These are phyloP conservation scores for Nemania sp. DNA, from an alignment of 2,329 filamentous ascomycete species.

Conservation along the genomic window DNA sequence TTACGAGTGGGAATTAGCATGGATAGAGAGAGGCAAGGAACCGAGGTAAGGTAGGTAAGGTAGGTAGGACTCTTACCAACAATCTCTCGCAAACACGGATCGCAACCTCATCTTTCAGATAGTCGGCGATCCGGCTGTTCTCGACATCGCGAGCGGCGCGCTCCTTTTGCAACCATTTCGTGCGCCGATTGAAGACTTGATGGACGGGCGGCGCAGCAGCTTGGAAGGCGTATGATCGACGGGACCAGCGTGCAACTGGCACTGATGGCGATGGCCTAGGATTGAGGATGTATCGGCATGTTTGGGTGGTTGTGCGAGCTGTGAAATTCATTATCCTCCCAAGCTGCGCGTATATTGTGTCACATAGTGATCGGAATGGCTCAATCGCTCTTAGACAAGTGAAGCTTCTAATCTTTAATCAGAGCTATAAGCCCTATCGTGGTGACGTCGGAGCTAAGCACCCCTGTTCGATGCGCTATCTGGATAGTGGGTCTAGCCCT, in stretches of 20 bases:
- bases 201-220: conserved; percentile 80
- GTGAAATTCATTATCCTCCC: conserved; percentile 51
- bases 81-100: conserved; percentile 85
- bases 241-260: conserved; percentile 36
- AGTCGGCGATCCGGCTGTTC: conserved; percentile 84
- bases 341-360: conserved; percentile 38
- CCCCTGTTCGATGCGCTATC: conserved; percentile 20
- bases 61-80: conserved; percentile 57
- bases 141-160: conserved; percentile 79
- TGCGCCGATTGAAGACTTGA: conserved; percentile 89
- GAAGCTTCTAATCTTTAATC: conserved; percentile 26
- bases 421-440: background rate
- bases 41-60: conserved; percentile 49
- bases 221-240: conserved; percentile 80
- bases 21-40: background rate
- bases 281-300: conserved; percentile 35
- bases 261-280: conserved; percentile 26
- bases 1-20: conserved; percentile 17
- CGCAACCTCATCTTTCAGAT: conserved; percentile 93
- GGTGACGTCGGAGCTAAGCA: conserved; percentile 33
- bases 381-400: conserved; percentile 4
- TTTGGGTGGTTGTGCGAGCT: conserved; percentile 40
- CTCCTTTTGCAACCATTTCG: conserved; percentile 93
- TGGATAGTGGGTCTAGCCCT: background rate
- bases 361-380: conserved; percentile 44